Base-by-base conservation (phyloP, 2,329 filamentous ascomycete species). In the Aphanoascus verrucosus region DNA sequence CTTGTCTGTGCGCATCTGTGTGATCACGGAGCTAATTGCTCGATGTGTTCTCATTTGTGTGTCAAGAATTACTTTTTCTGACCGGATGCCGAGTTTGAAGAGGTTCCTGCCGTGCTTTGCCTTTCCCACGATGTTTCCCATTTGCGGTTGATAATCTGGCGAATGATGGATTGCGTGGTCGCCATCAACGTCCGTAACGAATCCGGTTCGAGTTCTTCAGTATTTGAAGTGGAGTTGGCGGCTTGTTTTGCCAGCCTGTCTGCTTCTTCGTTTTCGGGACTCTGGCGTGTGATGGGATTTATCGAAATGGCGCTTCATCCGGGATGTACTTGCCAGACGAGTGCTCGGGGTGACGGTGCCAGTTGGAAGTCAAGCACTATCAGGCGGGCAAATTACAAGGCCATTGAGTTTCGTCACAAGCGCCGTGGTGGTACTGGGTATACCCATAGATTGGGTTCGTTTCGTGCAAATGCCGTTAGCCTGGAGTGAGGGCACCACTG, bases 381-480 rank as follows among this genome's bases (percentile, higher is more conserved):
- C 41, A 63, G 55, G 35, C 65, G 45, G 23, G 59, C 61, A 15
- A 66, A 56, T 11, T n/a, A 56, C 56, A 1, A 67, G 54, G 15
- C 61, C 64, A 52, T 49, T 55, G 9, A 64, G 60, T 40, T 40
- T 9, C 11, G 8, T 17, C 17, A 17, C 17, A 17, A 4, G 17
- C 23, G 65, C 59, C 5, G 61, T 65, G 42, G 61, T 64, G 38
- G 58, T 61, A 40, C 48, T 55, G 17, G 59, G 50, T 55, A 32
- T 60, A 52, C 61, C 62, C 53, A 65, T 64, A 46, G 65, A 63
- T 20, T 45, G 42, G 5, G 19, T 45, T 14, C 42, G 19, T 20
- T 20, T 45, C 23, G 19, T 23, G 19, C 19, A 20, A 20, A 38
- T 40, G 37, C 44, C 47, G 15, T 47, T 48, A 15, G 54, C 41